phyloP scores from a whole-genome alignment of 2,329 filamentous ascomycete genomes.

The Aureobasidium pullulans region DNA sequence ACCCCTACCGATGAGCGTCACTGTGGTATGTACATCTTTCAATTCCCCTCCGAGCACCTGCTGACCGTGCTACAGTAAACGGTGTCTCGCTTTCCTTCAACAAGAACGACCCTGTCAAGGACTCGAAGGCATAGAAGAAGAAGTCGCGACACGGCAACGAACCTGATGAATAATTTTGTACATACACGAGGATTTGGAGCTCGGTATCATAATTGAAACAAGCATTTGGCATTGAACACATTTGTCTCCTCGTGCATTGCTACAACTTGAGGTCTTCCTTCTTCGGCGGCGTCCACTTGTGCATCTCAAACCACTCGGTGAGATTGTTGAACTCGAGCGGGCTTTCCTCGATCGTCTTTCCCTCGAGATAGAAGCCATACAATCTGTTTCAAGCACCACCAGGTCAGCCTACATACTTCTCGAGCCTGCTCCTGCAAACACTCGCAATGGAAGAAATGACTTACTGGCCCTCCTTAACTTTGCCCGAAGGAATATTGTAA shows the following conservation, averaged over 20 bases:
- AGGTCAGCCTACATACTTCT: no score
- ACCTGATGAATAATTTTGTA: background rate
- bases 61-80: slow-evolving; percentile 48
- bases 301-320: no score
- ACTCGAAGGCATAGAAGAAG: background rate
- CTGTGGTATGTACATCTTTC: slow-evolving; percentile 47
- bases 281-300: no score
- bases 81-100: slow-evolving; percentile 82
- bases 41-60: background rate
- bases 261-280: no score
- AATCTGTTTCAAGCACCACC: no score
- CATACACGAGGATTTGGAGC: background rate
- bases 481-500: background rate
- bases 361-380: no score
- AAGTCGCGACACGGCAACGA: background rate
- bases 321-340: no score
- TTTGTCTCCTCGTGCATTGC: no score
- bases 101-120: slow-evolving; percentile 50
- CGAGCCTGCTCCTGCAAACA: no score
- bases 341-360: no score
- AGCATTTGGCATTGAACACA: background rate
- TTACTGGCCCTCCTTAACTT: background rate
- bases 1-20: slow-evolving; percentile 93
- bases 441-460: background rate
- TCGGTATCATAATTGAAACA: background rate